These are phyloP conservation scores for Lachnellula cervina DNA, from an alignment of 2,329 filamentous ascomycete genomes.

Conservation along the genomic window DNA sequence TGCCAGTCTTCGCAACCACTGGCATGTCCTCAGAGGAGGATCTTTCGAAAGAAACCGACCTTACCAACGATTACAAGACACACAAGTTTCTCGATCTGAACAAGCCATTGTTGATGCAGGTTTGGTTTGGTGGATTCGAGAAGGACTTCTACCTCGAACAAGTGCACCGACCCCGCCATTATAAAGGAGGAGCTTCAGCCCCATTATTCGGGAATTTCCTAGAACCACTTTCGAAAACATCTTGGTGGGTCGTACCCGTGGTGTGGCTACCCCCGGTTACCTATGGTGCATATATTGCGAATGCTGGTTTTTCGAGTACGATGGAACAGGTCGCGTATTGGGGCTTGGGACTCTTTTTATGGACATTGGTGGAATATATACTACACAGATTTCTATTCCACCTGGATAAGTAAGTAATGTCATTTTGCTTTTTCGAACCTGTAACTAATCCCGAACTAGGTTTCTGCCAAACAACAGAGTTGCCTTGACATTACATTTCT, in stretches of 20 bases:
- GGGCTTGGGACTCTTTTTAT: constrained; percentile 66
- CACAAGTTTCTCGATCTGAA: constrained; percentile 93
- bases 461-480: constrained; percentile 87
- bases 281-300: constrained; percentile 67
- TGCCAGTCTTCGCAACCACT: constrained; percentile 54
- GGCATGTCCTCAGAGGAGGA: constrained; percentile 90
- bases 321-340: constrained; percentile 56
- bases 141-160: constrained; percentile 98
- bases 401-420: constrained; percentile 69
- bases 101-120: constrained; percentile 77
- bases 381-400: constrained; percentile 92
- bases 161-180: constrained; percentile 91
- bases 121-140: constrained; percentile 81
- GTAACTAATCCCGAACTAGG: constrained; percentile 42
- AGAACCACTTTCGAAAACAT: constrained; percentile 92
- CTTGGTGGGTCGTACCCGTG: constrained; percentile 85
- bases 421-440: background rate
- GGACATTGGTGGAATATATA: constrained; percentile 86
- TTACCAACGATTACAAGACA: constrained; percentile 68
- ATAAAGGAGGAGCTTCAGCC: constrained; percentile 86
- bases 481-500: constrained; percentile 81
- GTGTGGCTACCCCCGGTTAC: constrained; percentile 78
- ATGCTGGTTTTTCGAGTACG: constrained; percentile 51
- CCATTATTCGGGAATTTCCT: constrained; percentile 96
- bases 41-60: constrained; percentile 79